Percentiles rank a stretch among this genome's conserved stretches.
phyloP scores from a whole-genome alignment of 2,329 filamentous ascomycete species.

The Annulohypoxylon truncatum region DNA sequence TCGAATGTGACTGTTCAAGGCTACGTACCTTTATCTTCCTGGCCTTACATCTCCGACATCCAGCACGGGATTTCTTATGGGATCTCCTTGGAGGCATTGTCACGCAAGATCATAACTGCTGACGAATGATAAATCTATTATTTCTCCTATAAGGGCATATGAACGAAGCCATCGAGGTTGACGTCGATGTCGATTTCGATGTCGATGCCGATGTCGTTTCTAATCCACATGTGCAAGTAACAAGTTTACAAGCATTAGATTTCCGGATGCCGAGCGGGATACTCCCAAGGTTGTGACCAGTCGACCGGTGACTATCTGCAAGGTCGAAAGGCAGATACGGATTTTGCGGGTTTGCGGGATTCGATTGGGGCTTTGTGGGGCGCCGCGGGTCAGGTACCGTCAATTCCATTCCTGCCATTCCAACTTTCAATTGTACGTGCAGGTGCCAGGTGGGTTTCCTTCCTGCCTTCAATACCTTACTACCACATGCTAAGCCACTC shows the following conservation, averaged over 20 bases:
- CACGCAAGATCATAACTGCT: slow-evolving; percentile 36
- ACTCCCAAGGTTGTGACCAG: background rate
- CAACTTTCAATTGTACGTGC: no score
- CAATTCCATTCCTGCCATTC: no score
- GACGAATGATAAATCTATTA: slow-evolving; percentile 11
- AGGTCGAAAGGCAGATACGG: background rate
- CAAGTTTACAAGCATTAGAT: slow-evolving; percentile 7
- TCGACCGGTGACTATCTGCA: background rate
- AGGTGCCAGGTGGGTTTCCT: slow-evolving; percentile 12
- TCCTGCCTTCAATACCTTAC: background rate
- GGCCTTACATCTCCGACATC: slow-evolving; percentile 73
- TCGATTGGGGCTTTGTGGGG: no score
- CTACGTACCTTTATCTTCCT: slow-evolving; percentile 74
- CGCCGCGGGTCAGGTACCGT: background rate
- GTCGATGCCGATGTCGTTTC: slow-evolving; percentile 7
- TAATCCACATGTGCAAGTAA: slow-evolving; percentile 11
- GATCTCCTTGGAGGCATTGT: slow-evolving; percentile 73
- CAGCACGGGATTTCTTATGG: slow-evolving; percentile 76
- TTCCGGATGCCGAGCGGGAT: slow-evolving; percentile 17
- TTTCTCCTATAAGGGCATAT: slow-evolving; percentile 30
- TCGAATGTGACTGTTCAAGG: background rate
- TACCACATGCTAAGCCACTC: slow-evolving; percentile 36
- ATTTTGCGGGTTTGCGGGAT: background rate
- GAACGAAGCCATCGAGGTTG: slow-evolving; percentile 39
- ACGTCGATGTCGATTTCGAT: slow-evolving; percentile 11